Evolutionary conservation across 768 basidiomycete species (phyloP), one percentile per base, ranked within the genome.

Genomic region (Clavulina sp.): DNA sequence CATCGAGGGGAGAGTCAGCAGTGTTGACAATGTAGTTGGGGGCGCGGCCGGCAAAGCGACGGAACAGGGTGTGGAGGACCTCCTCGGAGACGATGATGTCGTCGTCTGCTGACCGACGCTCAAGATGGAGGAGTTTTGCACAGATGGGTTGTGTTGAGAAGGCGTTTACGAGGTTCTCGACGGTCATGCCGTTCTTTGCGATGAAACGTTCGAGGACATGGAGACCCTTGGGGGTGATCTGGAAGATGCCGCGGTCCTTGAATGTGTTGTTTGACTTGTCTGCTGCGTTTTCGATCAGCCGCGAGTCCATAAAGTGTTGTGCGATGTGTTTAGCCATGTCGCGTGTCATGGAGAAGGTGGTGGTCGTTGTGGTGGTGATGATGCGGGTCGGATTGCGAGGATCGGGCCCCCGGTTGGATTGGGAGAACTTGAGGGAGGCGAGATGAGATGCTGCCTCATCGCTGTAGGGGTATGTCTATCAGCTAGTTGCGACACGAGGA

Each of bases 321-420:
- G 88, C 86, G 82, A 99, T 97, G 31, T 88, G 89, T 70, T 96
- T 97, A 57, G 95, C 95, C 86, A 99, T 97, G 41, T 99, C 95
- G 59, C 95, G 83, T 58, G 89, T 88, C 95, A 99, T 97, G 56
- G 89, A 89, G 70, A 99, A 99, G 31, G 95, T 99, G 40, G 95
- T 99, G 4, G 95, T 97, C 4, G 95, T 99, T 0, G 95, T 99
- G 0, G 95, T 99, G 61, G 95, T 99, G 63, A 99, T 84, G 67
- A 99, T 88, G 62, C 95, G 83, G 66, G 86, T 80, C 60, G 91
- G 89, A 67, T 99, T 95, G 70, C 88, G 83, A 59, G 95, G 93
- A 74, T 99, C 95, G 62, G 92, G 85, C 59, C 89, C 84, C 63
- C 95, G 87, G 70, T 91, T 93, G 51, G 95, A 97, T 70, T 99